Percentiles rank a stretch among this genome's conserved stretches.
phyloP scores from a whole-genome alignment of 2,329 filamentous ascomycete species.

The Endoconidiophora laricicola region DNA sequence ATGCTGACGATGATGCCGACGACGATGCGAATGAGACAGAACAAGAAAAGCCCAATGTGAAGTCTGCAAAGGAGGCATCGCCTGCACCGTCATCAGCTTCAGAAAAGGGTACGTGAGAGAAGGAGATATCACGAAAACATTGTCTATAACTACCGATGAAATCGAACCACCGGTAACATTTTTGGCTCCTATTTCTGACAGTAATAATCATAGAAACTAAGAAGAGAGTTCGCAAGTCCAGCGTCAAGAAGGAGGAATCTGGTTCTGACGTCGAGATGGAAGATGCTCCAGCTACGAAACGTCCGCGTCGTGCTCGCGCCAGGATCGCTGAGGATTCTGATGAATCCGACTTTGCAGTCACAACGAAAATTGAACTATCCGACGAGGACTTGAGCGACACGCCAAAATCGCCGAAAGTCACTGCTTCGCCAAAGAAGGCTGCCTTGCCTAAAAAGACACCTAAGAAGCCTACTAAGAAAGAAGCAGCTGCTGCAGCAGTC shows the following conservation, averaged over 20 bases:
- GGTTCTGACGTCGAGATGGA: slow-evolving; percentile 16
- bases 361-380: background rate
- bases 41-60: background rate
- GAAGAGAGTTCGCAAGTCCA: slow-evolving; percentile 19
- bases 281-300: slow-evolving; percentile 8
- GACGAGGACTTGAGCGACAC: slow-evolving; percentile 13
- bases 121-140: too few relatives aligned
- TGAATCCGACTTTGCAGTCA: slow-evolving; percentile 11
- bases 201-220: slow-evolving; percentile 15
- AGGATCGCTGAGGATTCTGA: slow-evolving; percentile 8
- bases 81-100: slow-evolving; percentile 2
- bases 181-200: too few relatives aligned
- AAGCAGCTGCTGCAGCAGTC: background rate
- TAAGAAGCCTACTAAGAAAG: slow-evolving; percentile 22
- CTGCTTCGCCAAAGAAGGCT: slow-evolving; percentile 42
- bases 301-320: background rate
- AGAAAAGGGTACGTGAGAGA: slow-evolving; percentile 12
- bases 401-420: slow-evolving; percentile 17
- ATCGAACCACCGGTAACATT: too few relatives aligned
- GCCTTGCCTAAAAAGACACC: slow-evolving; percentile 36
- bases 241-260: slow-evolving; percentile 19
- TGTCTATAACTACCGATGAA: too few relatives aligned
- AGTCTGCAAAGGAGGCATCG: slow-evolving; percentile 17
- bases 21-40: background rate
- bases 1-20: background rate